Conservation (phyloP, 495 filamentous ascomycete genomes). For the Sphaerosporella brunnea region DNA sequence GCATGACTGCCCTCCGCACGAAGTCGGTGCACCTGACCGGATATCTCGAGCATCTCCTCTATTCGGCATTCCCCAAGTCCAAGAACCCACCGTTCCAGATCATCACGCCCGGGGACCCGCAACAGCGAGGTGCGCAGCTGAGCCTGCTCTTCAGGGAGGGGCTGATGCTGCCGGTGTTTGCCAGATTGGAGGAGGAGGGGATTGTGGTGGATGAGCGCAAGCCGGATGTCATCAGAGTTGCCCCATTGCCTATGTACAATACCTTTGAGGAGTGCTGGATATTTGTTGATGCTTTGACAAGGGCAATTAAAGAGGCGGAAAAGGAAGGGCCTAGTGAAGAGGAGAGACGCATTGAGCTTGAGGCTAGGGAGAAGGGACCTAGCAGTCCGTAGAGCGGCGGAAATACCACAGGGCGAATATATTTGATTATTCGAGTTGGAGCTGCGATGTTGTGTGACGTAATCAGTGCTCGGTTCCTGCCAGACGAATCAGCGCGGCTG, state of each 20-base stretch:
- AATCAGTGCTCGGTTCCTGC: no score
- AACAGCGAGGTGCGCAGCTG: conserved; percentile 69
- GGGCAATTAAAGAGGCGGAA: conserved; percentile 33
- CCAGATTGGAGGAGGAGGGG: conserved; percentile 45
- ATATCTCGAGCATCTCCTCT: conserved; percentile 59
- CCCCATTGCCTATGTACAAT: conserved; percentile 83
- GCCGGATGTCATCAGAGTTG: conserved; percentile 83
- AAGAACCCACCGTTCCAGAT: conserved; percentile 42
- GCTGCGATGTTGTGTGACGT: no score
- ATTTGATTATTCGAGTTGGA: no score
- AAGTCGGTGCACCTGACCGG: conserved; percentile 61
- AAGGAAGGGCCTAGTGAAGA: conserved; percentile 18
- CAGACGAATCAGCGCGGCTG: no score
- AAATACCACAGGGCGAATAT: no score
- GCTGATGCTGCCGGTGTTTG: conserved; percentile 51
- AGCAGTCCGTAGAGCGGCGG: conserved; percentile 6
- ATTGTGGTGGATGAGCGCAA: conserved; percentile 77
- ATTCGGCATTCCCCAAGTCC: conserved; percentile 5
- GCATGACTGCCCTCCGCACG: conserved; percentile 48
- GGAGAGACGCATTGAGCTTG: conserved; percentile 1
- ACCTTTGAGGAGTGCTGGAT: conserved; percentile 58
- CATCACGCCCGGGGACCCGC: conserved; percentile 60
- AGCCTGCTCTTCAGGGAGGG: conserved; percentile 52
- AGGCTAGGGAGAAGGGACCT: conserved; percentile 1
- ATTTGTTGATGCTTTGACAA: conserved; percentile 50